Evolutionary conservation across 2,329 filamentous ascomycete species (phyloP).

Genomic region (Cordyceps javanica): DNA sequence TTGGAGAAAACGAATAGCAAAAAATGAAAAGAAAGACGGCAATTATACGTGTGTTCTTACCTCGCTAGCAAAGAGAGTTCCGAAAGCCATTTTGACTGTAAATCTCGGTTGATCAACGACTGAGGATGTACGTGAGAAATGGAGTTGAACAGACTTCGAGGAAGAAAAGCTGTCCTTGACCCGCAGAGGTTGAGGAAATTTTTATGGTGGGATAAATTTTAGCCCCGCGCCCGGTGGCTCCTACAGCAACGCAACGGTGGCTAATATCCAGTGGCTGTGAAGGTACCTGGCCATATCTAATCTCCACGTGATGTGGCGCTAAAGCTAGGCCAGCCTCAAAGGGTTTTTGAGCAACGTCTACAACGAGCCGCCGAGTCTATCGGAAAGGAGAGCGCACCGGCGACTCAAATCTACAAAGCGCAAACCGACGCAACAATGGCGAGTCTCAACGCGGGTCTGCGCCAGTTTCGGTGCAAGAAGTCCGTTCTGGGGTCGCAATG

Average conservation of each 20-base stretch:
- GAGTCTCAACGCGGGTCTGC: slow-evolving; percentile 27
- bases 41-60: slow-evolving; percentile 42
- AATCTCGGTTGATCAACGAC: slow-evolving; percentile 21
- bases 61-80: slow-evolving; percentile 87
- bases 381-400: not conserved
- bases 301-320: slow-evolving; percentile 22
- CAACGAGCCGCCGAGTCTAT: slow-evolving; percentile 11
- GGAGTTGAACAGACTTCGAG: slow-evolving; percentile 20
- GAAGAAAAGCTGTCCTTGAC: slow-evolving; percentile 20
- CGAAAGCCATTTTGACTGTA: slow-evolving; percentile 77
- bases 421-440: slow-evolving; percentile 26
- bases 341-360: slow-evolving; percentile 12
- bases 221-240: slow-evolving; percentile 29
- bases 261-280: slow-evolving; percentile 16
- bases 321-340: slow-evolving; percentile 4
- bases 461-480: slow-evolving; percentile 30
- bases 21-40: too few species aligned
- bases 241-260: slow-evolving; percentile 19
- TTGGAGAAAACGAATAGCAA: slow-evolving; percentile 16
- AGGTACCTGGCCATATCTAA: slow-evolving; percentile 11
- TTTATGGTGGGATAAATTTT: slow-evolving; percentile 24
- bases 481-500: slow-evolving; percentile 25
- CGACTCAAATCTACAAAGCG: not conserved
- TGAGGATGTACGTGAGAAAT: slow-evolving; percentile 20
- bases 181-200: slow-evolving; percentile 24